phyloP scores from a whole-genome alignment of 1,139 yeast genomes.

The Candida tetrigidarum region DNA sequence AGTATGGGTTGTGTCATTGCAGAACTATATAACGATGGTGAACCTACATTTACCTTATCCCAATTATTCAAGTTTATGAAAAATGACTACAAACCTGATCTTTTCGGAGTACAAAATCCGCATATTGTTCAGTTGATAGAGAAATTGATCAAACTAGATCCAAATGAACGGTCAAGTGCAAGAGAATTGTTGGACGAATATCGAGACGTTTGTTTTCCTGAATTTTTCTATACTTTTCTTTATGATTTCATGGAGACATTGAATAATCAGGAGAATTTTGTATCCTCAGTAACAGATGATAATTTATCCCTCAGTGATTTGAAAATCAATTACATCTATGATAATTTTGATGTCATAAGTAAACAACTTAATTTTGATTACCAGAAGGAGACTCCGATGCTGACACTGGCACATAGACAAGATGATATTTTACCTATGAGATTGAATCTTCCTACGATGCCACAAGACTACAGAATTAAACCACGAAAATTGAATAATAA shows the following conservation, averaged over 20 bases:
- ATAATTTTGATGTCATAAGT: slow-evolving; percentile 57
- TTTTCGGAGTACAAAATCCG: slow-evolving; percentile 55
- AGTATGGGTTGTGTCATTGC: slow-evolving; percentile 92
- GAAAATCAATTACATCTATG: slow-evolving; percentile 60
- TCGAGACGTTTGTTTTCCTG: slow-evolving; percentile 63
- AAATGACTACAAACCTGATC: slow-evolving; percentile 66
- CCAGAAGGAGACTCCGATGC: neutral
- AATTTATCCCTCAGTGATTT: slow-evolving; percentile 53
- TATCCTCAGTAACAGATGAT: slow-evolving; percentile 21
- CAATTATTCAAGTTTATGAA: slow-evolving; percentile 83
- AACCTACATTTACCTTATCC: slow-evolving; percentile 83
- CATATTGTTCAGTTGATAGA: slow-evolving; percentile 49
- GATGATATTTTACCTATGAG: slow-evolving; percentile 37
- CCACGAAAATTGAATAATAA: slow-evolving; percentile 27
- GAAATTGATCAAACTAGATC: slow-evolving; percentile 68
- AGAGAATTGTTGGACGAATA: slow-evolving; percentile 54
- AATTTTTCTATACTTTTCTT: slow-evolving; percentile 68
- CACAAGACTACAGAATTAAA: slow-evolving; percentile 44
- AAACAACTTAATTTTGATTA: slow-evolving; percentile 50
- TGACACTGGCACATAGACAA: no score
- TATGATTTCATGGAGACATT: slow-evolving; percentile 63
- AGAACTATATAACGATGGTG: slow-evolving; percentile 85
- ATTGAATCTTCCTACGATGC: slow-evolving; percentile 55
- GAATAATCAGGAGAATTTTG: slow-evolving; percentile 29
- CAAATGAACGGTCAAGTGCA: slow-evolving; percentile 61